Conservation (phyloP, 2,329 filamentous ascomycete species). For the Colletotrichum eremochloae region DNA sequence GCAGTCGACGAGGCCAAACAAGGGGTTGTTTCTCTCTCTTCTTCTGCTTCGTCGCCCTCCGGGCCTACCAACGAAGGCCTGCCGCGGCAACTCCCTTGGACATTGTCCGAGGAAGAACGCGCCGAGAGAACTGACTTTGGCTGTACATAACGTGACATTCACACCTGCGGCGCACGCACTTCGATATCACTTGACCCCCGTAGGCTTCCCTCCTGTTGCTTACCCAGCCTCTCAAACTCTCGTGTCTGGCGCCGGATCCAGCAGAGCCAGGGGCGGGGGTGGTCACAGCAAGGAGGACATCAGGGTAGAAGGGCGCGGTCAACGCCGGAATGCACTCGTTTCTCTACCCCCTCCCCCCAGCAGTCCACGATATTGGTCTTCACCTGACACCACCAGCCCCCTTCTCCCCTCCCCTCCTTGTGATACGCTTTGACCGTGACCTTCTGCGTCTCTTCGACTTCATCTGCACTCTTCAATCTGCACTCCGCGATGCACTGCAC, state of each 20-base stretch:
- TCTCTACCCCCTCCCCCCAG: neutral
- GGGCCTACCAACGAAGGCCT: neutral
- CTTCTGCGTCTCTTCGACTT: neutral
- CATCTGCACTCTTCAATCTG: neutral
- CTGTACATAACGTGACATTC: neutral
- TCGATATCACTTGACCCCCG: neutral
- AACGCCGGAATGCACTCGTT: neutral
- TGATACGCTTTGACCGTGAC: constrained; percentile 3
- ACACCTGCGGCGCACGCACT: neutral
- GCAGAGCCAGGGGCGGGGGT: too few species aligned
- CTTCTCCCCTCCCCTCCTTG: neutral
- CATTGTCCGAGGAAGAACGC: neutral
- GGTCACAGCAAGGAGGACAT: neutral
- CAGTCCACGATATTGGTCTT: neutral
- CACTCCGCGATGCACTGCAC: neutral
- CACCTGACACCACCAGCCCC: neutral
- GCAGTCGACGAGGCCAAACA: neutral
- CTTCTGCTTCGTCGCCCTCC: neutral
- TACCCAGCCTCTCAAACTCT: neutral
- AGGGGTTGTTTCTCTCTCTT: neutral
- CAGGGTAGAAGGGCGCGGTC: neutral
- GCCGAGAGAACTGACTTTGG: neutral
- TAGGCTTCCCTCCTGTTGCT: neutral
- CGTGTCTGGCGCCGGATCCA: neutral
- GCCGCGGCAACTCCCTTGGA: neutral